Evolutionary conservation across 116 monocot genomes (phyloP), one percentile per base, ranked within the genome.

Genomic region (Posidonia oceanica): DNA sequence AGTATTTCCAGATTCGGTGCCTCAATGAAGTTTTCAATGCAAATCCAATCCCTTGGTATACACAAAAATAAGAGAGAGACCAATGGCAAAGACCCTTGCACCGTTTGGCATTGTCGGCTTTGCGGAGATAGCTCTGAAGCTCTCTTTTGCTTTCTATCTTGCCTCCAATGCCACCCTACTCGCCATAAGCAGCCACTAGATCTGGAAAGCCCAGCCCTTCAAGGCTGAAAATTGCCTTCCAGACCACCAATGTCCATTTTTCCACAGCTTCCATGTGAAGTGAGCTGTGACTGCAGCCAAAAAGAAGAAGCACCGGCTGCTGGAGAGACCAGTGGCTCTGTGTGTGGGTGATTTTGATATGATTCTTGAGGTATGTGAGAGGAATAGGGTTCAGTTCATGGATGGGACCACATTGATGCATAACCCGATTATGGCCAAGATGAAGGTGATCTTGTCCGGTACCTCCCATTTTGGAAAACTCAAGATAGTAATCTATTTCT

Each of bases 371-470:
- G 83, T 84, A 10, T 96, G 95, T 72, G 74, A 70, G 38, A 53
- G 72, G 12, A 71, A 74, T 36, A 75, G 76, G 3, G 87, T 97
- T 17, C 92, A 92, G 82, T 84, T 89, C 75, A 97, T 97, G 93
- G 97, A 97, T 41, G 61, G 77, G 54, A 87, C 87, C 5, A 92
- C 89, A 93, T 97, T 89, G 93, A 86, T 97, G 83, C 93, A 97
- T 59, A 79, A 92, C 39, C 97, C 89, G 1, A 55, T 93, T 53
- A 89, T 89, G 8, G 85, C 80, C 22, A 79, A 76, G 79, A 92
- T 97, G 93, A 69, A 74, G 73, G 80, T 74, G 75, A 39, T 92
- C 57, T 57, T 97, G 17, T 74, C 67, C 42, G 89, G 92, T 80
- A 61, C 85, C 14, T 36, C 51, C 17, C 80, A 69, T 2, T 87